Evolutionary conservation across 495 filamentous ascomycete species (phyloP), one percentile per base, ranked within the genome.

Genomic region (Trichoderma orchidacearum): DNA sequence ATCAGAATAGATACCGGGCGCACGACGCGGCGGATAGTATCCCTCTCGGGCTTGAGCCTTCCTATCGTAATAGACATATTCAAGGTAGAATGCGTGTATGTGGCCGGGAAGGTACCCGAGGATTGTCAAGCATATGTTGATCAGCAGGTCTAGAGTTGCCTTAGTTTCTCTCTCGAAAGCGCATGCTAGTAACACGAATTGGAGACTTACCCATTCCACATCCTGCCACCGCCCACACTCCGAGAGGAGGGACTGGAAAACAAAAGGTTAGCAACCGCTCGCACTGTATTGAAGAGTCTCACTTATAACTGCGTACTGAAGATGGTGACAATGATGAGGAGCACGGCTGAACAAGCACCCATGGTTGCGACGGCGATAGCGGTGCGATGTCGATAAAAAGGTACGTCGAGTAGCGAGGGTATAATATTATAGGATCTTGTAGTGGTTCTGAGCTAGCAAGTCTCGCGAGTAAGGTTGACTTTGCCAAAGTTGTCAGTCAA

Each of bases 1-100:
- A n/a, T 89, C 79, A 51, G 85, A 91, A 65, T 86, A 97, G 5
- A 97, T 82, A 15, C 85, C 84, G 0, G 87, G 82, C 0, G 87
- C 89, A 9, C 74, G 72, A 5, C 63, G 57, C 34, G 67, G 64
- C 2, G 68, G 64, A 34, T 75, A 63, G 2, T 72, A 63, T 11
- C 86, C 85, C 3, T 71, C 61, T 13, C 72, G 65, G 23, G 75
- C 73, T 35, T 80, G 75, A 41, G 86, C 79, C 54, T 76, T 75
- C 13, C 86, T 84, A 30, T 87, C 75, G 62, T 85, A 95, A 66
- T 93, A 96, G 51, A 94, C 78, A 63, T 88, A 95, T 70, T 90
- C 83, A 56, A 96, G 62, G 64, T 96, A 97, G 72, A 94, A 95
- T 6, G 89, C 92, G 65, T 96, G 92, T 27, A 95, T 79, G 60